Conservation (phyloP, 2,329 filamentous ascomycete genomes). For the Sphaceloma murrayae region DNA sequence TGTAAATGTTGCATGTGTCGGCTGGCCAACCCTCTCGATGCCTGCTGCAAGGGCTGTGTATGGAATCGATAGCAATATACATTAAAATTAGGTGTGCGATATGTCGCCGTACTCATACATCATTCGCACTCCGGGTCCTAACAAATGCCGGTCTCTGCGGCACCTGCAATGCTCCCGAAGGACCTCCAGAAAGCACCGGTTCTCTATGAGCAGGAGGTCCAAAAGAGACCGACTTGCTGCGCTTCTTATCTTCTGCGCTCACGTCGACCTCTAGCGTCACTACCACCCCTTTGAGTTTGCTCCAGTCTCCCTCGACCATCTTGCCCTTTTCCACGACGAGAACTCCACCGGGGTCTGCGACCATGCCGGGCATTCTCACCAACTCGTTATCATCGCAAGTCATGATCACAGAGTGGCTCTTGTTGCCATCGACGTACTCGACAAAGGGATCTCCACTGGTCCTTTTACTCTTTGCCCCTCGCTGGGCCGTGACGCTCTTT, state of each 20-base stretch:
- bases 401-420: neutral
- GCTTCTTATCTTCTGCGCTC: slow-evolving; percentile 11
- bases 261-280: slow-evolving; percentile 9
- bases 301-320: slow-evolving; percentile 1
- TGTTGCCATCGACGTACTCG: slow-evolving; percentile 11
- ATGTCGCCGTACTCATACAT: neutral
- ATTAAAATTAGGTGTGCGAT: too few species aligned
- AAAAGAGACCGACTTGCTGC: slow-evolving; percentile 9
- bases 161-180: slow-evolving; percentile 1
- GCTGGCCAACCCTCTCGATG: too few species aligned
- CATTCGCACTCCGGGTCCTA: slow-evolving; percentile 1
- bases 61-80: neutral
- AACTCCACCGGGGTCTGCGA: slow-evolving; percentile 5
- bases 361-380: slow-evolving; percentile 1
- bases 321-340: neutral
- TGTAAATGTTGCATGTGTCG: too few species aligned
- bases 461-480: slow-evolving; percentile 1
- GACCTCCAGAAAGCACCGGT: neutral
- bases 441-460: slow-evolving; percentile 3
- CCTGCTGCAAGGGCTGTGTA: too few species aligned
- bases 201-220: slow-evolving; percentile 1
- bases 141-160: slow-evolving; percentile 12
- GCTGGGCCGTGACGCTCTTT: neutral
- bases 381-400: neutral
- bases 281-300: slow-evolving; percentile 6